These are phyloP conservation scores for Phytophthora brassicae DNA, from an alignment of 352 stramenopile species.

Conservation along the genomic window DNA sequence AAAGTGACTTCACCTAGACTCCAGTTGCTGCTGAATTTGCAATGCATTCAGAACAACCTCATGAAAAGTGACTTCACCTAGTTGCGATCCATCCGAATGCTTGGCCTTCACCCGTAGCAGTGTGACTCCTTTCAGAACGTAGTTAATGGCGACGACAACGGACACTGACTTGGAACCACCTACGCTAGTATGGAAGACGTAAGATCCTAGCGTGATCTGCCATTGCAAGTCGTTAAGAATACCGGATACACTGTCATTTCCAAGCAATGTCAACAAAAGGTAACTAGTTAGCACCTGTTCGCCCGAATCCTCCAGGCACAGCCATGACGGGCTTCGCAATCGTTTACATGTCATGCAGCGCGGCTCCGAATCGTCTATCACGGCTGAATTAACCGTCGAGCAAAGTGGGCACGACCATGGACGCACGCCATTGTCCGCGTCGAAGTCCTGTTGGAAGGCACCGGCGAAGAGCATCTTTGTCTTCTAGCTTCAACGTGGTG, in stretches of 20 bases:
- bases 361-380: background rate
- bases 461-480: background rate
- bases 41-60: conserved; percentile 27
- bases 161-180: conserved; percentile 14
- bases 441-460: conserved; percentile 4
- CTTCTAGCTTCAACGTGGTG: conserved; percentile 4
- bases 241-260: no score
- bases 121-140: conserved; percentile 15
- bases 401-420: conserved; percentile 22
- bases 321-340: conserved; percentile 26
- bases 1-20: conserved; percentile 32
- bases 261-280: no score
- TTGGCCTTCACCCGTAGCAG: conserved; percentile 24
- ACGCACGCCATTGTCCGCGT: background rate
- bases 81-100: background rate
- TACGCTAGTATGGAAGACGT: conserved; percentile 19
- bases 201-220: conserved; percentile 27
- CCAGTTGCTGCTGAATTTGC: conserved; percentile 37
- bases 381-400: conserved; percentile 4
- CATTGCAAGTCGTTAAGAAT: background rate
- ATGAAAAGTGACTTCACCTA: conserved; percentile 22
- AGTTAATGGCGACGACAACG: conserved; percentile 31
- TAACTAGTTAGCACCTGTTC: conserved; percentile 39
- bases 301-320: conserved; percentile 21
- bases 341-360: conserved; percentile 26